Conservation (phyloP, 2,329 filamentous ascomycete species). For the Phoma sp. region DNA sequence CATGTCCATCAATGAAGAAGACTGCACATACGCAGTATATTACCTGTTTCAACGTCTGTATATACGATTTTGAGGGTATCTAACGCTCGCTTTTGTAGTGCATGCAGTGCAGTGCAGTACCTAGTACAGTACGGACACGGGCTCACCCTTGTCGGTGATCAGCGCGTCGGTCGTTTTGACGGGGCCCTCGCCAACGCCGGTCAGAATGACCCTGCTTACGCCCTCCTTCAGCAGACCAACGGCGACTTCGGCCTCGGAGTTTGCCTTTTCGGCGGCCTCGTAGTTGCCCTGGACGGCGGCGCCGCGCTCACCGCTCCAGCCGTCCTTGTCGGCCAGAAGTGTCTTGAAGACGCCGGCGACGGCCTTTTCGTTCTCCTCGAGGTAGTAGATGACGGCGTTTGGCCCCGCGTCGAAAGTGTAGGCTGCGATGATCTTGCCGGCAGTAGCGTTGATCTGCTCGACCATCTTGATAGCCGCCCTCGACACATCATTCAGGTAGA, state of each 20-base stretch:
- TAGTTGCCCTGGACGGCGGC: slow-evolving; percentile 58
- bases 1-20: slow-evolving; percentile 1
- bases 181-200: slow-evolving; percentile 89
- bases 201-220: slow-evolving; percentile 88
- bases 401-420: slow-evolving; percentile 98
- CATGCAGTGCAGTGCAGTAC: no score
- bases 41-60: neutral
- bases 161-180: slow-evolving; percentile 79
- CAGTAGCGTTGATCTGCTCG: slow-evolving; percentile 83
- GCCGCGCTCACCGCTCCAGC: slow-evolving; percentile 70
- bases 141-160: slow-evolving; percentile 66
- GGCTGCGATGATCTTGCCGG: slow-evolving; percentile 81
- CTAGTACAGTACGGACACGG: slow-evolving; percentile 25
- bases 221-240: slow-evolving; percentile 70
- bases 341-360: slow-evolving; percentile 82
- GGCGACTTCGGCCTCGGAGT: slow-evolving; percentile 53
- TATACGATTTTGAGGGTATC: no score
- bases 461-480: slow-evolving; percentile 86
- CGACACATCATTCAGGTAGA: slow-evolving; percentile 96
- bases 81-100: slow-evolving; percentile 6
- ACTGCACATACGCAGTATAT: slow-evolving; percentile 1
- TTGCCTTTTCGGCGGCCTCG: slow-evolving; percentile 69
- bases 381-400: slow-evolving; percentile 96
- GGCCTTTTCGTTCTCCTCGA: slow-evolving; percentile 75
- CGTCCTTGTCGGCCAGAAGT: slow-evolving; percentile 68